Base-by-base conservation (phyloP, 495 filamentous ascomycete species). In the Penicillium cataractarum region DNA sequence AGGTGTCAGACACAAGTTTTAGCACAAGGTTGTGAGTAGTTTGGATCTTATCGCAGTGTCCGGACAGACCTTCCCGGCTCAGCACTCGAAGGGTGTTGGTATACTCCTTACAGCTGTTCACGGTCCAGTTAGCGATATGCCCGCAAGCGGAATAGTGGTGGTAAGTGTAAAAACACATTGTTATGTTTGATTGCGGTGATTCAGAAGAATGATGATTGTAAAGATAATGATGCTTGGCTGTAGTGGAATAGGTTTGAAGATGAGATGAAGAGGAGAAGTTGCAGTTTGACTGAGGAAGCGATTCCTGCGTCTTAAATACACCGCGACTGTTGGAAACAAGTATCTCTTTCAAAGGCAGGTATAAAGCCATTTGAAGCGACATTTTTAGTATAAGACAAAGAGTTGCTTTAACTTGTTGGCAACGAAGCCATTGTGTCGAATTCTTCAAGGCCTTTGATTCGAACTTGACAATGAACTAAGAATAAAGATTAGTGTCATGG, bases 91-190 rank as follows among this genome's bases (percentile, higher is more conserved):
- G 56, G 10, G 39, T 52, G 22, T 67, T 68, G 24, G 65, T 69
- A 19, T 69, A 63, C 4, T 64, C 65, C 9, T 59, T 27, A 51
- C 74, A 77, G 58, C 63, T 65, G 27, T 62, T 64, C 2, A 77
- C 51, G 17, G 50, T 72, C 52, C 63, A 74, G 40, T 61, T 64
- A 54, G 66, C 61, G 44, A 77, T 73, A 35, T 77, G 74, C 10
- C 73, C 71, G 62, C 73, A 77, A 24, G 7, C 33, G 22, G 62
- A 52, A 35, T 70, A 72, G 55, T 74, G 71, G 40, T 75, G 68
- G 32, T 72, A 72, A 7, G 53, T 71, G 54, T 71, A 61, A 0
- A 60, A 29, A 48, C 73, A 76, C 74, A 78, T 77, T 1, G 27
- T 65, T 21, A 24, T 6, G 13, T 3, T 48, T 54, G 6, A 53